These are phyloP conservation scores for Albifimbria verrucaria DNA, from an alignment of 2,329 filamentous ascomycete genomes.

Conservation along the genomic window DNA sequence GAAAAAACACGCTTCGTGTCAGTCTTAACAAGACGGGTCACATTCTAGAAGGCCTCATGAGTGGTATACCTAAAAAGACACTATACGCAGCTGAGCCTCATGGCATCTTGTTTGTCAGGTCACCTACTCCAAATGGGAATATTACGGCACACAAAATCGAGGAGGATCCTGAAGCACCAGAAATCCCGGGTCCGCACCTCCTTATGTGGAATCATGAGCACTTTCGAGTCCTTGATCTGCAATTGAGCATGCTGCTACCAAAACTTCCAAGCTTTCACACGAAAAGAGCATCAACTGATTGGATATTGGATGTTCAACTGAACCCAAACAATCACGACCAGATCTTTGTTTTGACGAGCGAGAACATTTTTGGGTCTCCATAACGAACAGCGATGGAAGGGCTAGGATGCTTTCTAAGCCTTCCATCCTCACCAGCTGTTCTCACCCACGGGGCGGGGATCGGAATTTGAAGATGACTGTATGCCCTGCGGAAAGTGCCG, in stretches of 20 bases:
- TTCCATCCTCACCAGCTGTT: slow-evolving; percentile 22
- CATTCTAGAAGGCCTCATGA: slow-evolving; percentile 35
- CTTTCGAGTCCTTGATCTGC: slow-evolving; percentile 33
- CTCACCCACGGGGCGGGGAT: slow-evolving; percentile 23
- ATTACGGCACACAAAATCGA: background rate
- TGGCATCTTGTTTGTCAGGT: slow-evolving; percentile 40
- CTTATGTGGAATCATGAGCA: slow-evolving; percentile 30
- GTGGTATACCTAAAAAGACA: slow-evolving; percentile 26
- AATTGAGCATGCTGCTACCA: slow-evolving; percentile 24
- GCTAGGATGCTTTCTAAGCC: slow-evolving; percentile 11
- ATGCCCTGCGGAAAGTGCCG: slow-evolving; percentile 18
- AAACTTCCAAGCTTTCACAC: slow-evolving; percentile 21
- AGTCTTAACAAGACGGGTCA: slow-evolving; percentile 39
- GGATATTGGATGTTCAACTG: slow-evolving; percentile 53
- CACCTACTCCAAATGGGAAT: background rate
- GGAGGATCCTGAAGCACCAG: background rate
- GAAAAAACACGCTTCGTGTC: slow-evolving; percentile 29
- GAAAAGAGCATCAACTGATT: slow-evolving; percentile 24
- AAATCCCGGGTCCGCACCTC: background rate
- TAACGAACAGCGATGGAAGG: slow-evolving; percentile 20
- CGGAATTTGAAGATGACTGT: slow-evolving; percentile 25
- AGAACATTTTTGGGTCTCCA: slow-evolving; percentile 45
- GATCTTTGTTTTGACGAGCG: slow-evolving; percentile 58
- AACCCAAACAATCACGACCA: slow-evolving; percentile 44
- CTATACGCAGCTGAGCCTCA: slow-evolving; percentile 33